Base-by-base conservation (phyloP, 2,329 filamentous ascomycete genomes). In the Myriangium duriaei region DNA sequence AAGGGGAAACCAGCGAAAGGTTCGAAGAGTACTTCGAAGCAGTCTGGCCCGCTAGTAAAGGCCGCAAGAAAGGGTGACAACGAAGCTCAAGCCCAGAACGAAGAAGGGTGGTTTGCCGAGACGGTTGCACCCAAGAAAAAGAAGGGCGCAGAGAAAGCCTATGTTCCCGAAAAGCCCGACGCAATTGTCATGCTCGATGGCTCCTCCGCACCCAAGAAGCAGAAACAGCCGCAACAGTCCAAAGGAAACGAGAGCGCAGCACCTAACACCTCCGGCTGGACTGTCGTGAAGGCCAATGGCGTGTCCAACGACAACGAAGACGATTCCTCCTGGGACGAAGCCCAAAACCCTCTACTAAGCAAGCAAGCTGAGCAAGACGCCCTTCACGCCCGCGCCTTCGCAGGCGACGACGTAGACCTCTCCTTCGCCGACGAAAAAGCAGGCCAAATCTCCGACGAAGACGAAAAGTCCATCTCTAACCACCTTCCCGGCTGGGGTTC, bases 401-500 rank as follows among this genome's bases (percentile, higher is more conserved):
- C 87, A 2, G 86, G 84, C 30, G 76, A 87, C 50, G 82, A 94
- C 55, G 83, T 92, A 1, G 76, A 81, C 6, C 74, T 73, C 32
- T 78, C 86, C 28, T 98, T 96, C 54, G 73, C 74, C 41, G 69
- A 69, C 26, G 87, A 96, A 54, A 96, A 96, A 62, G 70, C 68
- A 11, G 73, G 75, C 34, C 66, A 73, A 1, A 73, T 76, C 12
- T 70, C 74, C 18, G 81, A 83, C 12, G 86, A 95, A 57, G 85
- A 81, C 48, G 82, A 92, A 53, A 81, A 91, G 59, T 65, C 84
- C 40, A 63, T 86, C 18, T 85, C 88, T 55, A 81, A 80, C 47
- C 81, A 82, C n/a, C 69, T 98, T 4, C 86, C 86, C 1, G 91
- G 91, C 32, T 98, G 91, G 91, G 91, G 91, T 47, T 78, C 71